These are phyloP conservation scores for Osmanthus fragrans DNA, from an alignment of 257 asterid genomes.

Conservation along the genomic window DNA sequence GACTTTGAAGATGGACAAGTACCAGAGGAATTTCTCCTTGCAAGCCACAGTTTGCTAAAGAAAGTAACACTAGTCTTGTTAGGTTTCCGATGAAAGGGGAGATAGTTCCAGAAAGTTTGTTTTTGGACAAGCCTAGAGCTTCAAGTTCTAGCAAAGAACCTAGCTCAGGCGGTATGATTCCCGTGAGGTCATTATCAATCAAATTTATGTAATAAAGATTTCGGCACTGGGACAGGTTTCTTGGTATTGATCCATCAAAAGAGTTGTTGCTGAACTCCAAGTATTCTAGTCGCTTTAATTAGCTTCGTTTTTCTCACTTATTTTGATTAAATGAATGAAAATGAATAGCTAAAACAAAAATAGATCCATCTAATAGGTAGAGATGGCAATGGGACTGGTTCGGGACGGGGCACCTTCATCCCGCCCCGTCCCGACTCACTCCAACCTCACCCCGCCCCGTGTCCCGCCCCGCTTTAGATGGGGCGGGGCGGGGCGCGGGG, in stretches of 20 bases:
- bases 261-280: constrained; percentile 36
- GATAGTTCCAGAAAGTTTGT: constrained; percentile 34
- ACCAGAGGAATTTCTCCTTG: constrained; percentile 39
- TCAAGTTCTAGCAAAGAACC: constrained; percentile 31
- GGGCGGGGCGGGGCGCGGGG: too few relatives aligned
- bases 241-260: constrained; percentile 40
- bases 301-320: too few relatives aligned
- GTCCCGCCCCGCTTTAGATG: too few relatives aligned
- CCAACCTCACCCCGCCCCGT: too few relatives aligned
- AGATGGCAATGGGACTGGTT: too few relatives aligned
- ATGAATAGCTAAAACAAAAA: too few relatives aligned
- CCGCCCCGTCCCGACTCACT: too few relatives aligned
- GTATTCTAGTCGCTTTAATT: constrained; percentile 17
- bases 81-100: constrained; percentile 40
- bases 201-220: constrained; percentile 27
- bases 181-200: constrained; percentile 29
- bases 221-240: constrained; percentile 30
- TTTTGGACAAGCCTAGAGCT: constrained; percentile 24
- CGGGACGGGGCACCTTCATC: too few relatives aligned
- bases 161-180: constrained; percentile 29
- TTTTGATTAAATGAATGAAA: too few relatives aligned
- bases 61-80: constrained; percentile 18
- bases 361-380: too few relatives aligned
- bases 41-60: constrained; percentile 25
- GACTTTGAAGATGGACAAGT: constrained; percentile 25